Evolutionary conservation across 306 rosid genomes (phyloP).

Genomic region (Prunus dulcis): DNA sequence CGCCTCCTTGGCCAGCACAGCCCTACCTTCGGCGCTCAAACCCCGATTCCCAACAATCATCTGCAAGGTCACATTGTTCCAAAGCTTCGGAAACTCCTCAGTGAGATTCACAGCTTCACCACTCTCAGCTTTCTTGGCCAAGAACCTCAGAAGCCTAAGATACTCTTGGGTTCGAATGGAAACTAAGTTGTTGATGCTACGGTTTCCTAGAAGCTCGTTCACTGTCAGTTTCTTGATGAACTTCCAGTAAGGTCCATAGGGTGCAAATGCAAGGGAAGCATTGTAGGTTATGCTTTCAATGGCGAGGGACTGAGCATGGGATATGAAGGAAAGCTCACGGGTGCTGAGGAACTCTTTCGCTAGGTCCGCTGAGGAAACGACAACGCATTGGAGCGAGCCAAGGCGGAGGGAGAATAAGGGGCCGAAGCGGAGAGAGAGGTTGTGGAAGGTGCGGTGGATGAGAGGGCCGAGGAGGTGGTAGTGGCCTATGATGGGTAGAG

Average conservation of each 20-base stretch:
- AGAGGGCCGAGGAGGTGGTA: constrained; percentile 27
- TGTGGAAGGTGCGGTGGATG: constrained; percentile 31
- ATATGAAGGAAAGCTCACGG: constrained; percentile 29
- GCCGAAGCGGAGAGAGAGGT: constrained; percentile 31
- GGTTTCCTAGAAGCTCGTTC: constrained; percentile 35
- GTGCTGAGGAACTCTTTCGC: constrained; percentile 44
- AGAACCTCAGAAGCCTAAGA: neutral
- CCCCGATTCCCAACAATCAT: constrained; percentile 40
- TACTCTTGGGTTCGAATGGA: constrained; percentile 28
- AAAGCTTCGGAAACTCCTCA: constrained; percentile 25
- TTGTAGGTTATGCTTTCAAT: constrained; percentile 31
- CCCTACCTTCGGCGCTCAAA: neutral
- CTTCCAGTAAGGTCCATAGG: constrained; percentile 44
- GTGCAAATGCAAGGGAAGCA: constrained; percentile 37
- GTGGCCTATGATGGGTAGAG: constrained; percentile 17
- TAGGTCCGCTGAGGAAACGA: constrained; percentile 26
- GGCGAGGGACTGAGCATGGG: constrained; percentile 21
- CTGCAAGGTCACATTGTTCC: constrained; percentile 35
- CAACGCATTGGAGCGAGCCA: constrained; percentile 26
- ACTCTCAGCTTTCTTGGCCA: constrained; percentile 22
- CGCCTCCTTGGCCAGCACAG: constrained; percentile 1
- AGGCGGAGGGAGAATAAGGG: constrained; percentile 38
- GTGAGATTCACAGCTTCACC: constrained; percentile 33
- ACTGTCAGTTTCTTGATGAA: constrained; percentile 35
- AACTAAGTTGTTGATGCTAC: constrained; percentile 12